Evolutionary conservation across 2,329 filamentous ascomycete genomes (phyloP), one percentile per base, ranked within the genome.

Genomic region (Aspergillus aculeatinus): DNA sequence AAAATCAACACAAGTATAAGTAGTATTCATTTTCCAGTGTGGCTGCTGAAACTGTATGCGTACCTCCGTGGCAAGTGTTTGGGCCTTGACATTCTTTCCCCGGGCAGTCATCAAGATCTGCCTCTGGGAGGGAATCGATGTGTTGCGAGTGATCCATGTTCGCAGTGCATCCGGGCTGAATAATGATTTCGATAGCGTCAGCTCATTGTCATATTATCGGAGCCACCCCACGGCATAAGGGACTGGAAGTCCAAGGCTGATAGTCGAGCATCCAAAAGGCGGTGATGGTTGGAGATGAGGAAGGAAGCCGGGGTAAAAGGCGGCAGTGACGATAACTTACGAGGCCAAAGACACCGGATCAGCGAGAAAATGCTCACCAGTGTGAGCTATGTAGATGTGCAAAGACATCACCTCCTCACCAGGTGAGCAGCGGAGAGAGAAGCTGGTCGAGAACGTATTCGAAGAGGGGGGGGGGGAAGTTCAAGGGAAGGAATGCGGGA

Each of bases 311-410:
- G 39, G 58, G 14, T 39, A 31, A 31, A n/a, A 27, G 16, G 42
- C 19, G 11, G 42, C 23, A 47, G 51, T 1, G 25, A 48, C 23
- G 52, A 60, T 55, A 59, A 81, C 87, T 69, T 81, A 92, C 89
- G 88, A 89, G 68, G 85, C 83, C 77, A 94, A 90, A 73, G 87
- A 85, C 65, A 87, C 83, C 67, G 88, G 86, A 79, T 96, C 91
- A 76, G 90, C 85, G 76, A 88, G 84, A 74, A 96, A 84, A 79
- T 89, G 89, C 83, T 92, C 89, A 82, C 94, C 94, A 78, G 90
- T 92, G 81, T 96, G 93, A 84, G 92, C 92, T 75, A 96, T 89
- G 82, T 92, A 91, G 79, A 96, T 88, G 81, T 91, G 87, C 76
- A 94, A 86, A 81, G 91, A 90, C 92, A 96, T 96, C 79, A 82